Evolutionary conservation across 2,329 filamentous ascomycete species (phyloP).

Genomic region (Colletotrichum sublineola): DNA sequence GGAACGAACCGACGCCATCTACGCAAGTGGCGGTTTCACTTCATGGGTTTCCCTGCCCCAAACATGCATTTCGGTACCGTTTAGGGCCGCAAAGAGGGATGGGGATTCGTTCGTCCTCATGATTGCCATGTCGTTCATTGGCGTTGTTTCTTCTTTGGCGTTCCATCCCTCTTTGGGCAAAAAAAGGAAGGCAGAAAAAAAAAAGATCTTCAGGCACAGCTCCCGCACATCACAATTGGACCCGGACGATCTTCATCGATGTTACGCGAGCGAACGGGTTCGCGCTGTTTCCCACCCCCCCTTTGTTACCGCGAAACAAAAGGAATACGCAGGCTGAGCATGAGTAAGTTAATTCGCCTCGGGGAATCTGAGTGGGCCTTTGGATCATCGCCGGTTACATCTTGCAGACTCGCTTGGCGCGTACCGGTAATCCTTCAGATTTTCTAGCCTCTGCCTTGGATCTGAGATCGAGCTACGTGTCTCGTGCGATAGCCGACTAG

Average conservation of each 20-base stretch:
- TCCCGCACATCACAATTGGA: background rate
- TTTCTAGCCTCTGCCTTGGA: background rate
- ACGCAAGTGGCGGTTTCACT: conserved; percentile 41
- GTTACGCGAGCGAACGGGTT: background rate
- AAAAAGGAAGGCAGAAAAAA: too few relatives aligned
- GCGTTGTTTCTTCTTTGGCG: background rate
- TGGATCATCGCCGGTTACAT: background rate
- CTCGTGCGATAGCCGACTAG: background rate
- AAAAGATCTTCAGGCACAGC: conserved; percentile 7
- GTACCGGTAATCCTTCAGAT: background rate
- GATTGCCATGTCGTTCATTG: background rate
- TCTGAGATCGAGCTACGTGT: background rate
- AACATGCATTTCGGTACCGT: background rate
- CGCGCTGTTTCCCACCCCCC: background rate
- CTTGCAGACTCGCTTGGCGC: background rate
- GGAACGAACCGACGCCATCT: conserved; percentile 17
- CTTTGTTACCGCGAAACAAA: too few relatives aligned
- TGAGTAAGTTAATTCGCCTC: background rate
- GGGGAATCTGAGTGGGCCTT: background rate
- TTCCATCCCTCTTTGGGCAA: background rate
- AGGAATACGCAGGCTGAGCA: background rate
- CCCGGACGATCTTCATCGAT: background rate
- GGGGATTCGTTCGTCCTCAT: background rate
- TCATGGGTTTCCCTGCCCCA: background rate
- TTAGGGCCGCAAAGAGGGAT: background rate